These are phyloP conservation scores for Leishmania mexicana DNA, from an alignment of 208 protist genomes.

Conservation along the genomic window DNA sequence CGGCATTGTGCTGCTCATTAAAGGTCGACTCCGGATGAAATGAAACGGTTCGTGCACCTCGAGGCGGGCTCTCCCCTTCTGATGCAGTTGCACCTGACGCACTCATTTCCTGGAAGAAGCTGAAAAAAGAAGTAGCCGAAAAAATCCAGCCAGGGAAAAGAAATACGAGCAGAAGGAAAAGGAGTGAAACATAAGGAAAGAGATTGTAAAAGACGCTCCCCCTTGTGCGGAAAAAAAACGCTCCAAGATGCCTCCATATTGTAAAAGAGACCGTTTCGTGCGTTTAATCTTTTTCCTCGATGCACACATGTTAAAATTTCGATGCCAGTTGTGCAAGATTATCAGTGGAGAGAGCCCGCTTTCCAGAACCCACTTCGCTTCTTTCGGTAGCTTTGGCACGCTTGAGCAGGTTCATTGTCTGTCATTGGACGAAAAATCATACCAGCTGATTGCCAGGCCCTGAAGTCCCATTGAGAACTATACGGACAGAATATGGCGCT, in stretches of 20 bases:
- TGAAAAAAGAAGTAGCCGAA: neutral
- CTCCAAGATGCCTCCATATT: neutral
- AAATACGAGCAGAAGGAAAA: neutral
- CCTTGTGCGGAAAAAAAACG: neutral
- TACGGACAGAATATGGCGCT: neutral
- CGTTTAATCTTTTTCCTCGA: no score
- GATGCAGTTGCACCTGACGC: neutral
- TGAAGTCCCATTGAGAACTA: neutral
- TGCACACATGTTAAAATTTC: neutral
- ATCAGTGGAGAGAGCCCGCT: neutral
- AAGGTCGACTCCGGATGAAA: constrained; percentile 25
- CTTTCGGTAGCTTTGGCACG: neutral
- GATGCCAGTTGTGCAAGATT: neutral
- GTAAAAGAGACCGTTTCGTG: neutral
- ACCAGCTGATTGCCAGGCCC: neutral
- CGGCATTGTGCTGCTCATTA: constrained; percentile 12
- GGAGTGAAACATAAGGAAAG: neutral
- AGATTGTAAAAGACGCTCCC: neutral
- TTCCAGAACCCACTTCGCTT: neutral
- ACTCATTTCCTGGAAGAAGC: neutral
- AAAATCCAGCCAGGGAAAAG: neutral
- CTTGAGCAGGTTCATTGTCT: neutral
- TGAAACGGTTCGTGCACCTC: neutral
- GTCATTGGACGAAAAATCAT: neutral
- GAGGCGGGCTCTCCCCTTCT: neutral